Evolutionary conservation across 1,284 basidiomycete species (phyloP).

Genomic region (Cerioporus squamosus): DNA sequence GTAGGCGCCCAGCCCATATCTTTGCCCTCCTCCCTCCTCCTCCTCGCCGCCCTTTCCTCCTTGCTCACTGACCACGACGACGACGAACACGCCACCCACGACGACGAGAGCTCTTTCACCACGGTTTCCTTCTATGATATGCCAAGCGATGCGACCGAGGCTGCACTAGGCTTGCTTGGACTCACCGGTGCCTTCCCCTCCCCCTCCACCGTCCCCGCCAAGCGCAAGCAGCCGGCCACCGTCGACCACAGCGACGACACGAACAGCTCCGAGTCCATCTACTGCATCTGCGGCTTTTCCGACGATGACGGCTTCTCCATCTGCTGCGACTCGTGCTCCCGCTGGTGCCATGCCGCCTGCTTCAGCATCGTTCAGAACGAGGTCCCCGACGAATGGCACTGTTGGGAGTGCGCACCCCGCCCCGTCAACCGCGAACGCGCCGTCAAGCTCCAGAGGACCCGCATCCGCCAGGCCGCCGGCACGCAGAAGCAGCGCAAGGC

Average conservation of each 20-base stretch:
- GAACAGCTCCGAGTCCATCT: constrained; percentile 47
- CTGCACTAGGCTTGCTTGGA: constrained; percentile 52
- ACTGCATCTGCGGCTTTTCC: constrained; percentile 75
- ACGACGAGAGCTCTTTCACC: background rate
- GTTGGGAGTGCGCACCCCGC: constrained; percentile 63
- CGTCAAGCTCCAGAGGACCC: constrained; percentile 46
- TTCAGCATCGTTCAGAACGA: constrained; percentile 72
- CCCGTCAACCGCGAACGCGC: constrained; percentile 52
- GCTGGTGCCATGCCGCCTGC: constrained; percentile 94
- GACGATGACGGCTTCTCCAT: constrained; percentile 93
- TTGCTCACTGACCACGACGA: background rate
- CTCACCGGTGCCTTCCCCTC: constrained; percentile 33
- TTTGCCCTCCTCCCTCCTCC: background rate
- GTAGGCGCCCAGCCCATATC: constrained; percentile 8
- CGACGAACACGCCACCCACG: background rate
- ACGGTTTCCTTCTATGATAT: constrained; percentile 33
- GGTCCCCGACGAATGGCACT: constrained; percentile 78
- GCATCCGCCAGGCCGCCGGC: constrained; percentile 30
- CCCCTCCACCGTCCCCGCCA: constrained; percentile 45
- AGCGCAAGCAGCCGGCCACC: constrained; percentile 39
- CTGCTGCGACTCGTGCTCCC: constrained; percentile 86
- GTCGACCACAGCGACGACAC: constrained; percentile 10
- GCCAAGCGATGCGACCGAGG: constrained; percentile 55
- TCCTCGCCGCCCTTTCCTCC: background rate
- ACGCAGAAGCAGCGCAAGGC: constrained; percentile 26